Percentiles rank a stretch among this genome's conserved stretches.
These are phyloP conservation scores for Trichoderma hamatum DNA, from an alignment of 2,329 filamentous ascomycete genomes.

Conservation along the genomic window DNA sequence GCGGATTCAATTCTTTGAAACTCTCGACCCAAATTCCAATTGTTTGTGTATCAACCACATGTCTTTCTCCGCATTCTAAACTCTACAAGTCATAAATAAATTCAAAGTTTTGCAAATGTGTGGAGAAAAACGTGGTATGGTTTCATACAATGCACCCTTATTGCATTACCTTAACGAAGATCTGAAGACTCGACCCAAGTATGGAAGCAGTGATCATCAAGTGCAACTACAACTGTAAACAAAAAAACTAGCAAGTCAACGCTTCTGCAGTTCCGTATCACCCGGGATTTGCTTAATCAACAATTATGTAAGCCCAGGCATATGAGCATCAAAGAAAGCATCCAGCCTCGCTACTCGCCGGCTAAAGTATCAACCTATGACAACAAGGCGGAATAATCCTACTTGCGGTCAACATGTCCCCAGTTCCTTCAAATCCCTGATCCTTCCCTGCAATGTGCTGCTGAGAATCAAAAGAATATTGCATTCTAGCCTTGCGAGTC, in stretches of 20 bases:
- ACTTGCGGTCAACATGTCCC: not conserved
- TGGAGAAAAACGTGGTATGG: slow-evolving; percentile 20
- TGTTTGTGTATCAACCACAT: not conserved
- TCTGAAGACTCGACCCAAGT: not conserved
- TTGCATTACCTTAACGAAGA: slow-evolving; percentile 5
- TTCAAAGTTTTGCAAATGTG: slow-evolving; percentile 3
- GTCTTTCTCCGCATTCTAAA: not conserved
- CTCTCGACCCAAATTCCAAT: not conserved
- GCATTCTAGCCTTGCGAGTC: not conserved
- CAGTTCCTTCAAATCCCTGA: slow-evolving; percentile 1
- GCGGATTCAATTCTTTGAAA: no score
- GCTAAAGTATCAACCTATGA: not conserved
- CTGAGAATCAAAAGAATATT: not conserved
- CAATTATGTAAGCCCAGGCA: not conserved
- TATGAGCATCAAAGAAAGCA: no score
- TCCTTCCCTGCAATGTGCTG: not conserved
- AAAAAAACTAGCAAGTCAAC: not conserved
- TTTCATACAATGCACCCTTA: slow-evolving; percentile 23
- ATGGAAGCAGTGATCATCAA: not conserved
- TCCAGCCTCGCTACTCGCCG: not conserved
- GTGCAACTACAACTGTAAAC: not conserved
- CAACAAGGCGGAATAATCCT: slow-evolving; percentile 7
- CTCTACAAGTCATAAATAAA: slow-evolving; percentile 1
- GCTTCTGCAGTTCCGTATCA: not conserved
- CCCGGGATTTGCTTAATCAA: not conserved